Percentiles rank a stretch among this genome's conserved stretches.
Conservation (phyloP, 805 yeast species). For the Vanderwaltozyma verrucispora region DNA sequence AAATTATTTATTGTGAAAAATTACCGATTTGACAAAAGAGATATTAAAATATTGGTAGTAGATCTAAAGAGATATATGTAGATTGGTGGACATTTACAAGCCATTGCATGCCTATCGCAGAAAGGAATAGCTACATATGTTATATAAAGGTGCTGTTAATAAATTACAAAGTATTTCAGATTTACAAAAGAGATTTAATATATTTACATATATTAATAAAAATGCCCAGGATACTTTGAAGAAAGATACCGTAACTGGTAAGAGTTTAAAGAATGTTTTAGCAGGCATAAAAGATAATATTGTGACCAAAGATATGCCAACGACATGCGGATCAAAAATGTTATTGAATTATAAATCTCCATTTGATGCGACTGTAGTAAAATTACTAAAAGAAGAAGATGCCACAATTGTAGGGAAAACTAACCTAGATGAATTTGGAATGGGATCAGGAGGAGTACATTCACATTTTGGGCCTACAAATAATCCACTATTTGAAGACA, state of each 20-base stretch:
- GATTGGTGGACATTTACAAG: no score
- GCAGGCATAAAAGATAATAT: constrained; percentile 72
- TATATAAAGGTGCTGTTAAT: constrained; percentile 8
- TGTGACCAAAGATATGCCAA: constrained; percentile 49
- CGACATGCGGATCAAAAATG: constrained; percentile 72
- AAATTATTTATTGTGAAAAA: no score
- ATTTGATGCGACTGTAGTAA: constrained; percentile 65
- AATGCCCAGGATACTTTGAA: constrained; percentile 5
- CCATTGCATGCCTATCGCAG: no score
- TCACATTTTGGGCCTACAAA: constrained; percentile 46
- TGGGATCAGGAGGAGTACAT: constrained; percentile 71
- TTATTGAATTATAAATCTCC: constrained; percentile 59
- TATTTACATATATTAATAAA: constrained; percentile 33
- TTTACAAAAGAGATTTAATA: constrained; percentile 25
- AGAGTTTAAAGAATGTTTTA: not conserved
- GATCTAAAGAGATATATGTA: no score
- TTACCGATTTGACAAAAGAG: no score
- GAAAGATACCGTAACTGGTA: not conserved
- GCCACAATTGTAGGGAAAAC: constrained; percentile 62
- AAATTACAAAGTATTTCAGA: constrained; percentile 8
- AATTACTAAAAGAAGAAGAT: constrained; percentile 43
- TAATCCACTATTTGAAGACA: constrained; percentile 39
- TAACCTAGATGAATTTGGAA: constrained; percentile 94
- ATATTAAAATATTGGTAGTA: no score
- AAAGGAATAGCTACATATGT: not conserved